phyloP scores from a whole-genome alignment of 2,329 filamentous ascomycete genomes.

The Dothistroma septosporum region DNA sequence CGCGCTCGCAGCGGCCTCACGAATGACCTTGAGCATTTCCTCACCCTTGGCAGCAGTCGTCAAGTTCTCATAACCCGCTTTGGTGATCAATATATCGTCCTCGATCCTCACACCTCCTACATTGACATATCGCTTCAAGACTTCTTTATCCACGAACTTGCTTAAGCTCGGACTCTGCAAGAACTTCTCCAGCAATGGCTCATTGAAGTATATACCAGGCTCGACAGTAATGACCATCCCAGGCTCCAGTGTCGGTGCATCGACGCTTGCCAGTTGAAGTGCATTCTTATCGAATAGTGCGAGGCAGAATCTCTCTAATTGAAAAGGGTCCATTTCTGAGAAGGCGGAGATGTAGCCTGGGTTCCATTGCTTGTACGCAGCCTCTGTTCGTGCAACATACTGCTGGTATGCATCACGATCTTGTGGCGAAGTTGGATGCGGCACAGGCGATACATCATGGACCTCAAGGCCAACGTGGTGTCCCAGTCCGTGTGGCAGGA shows the following conservation, averaged over 20 bases:
- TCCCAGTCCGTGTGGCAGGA: conserved; percentile 49
- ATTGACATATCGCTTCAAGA: conserved; percentile 64
- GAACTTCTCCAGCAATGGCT: conserved; percentile 62
- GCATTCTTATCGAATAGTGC: background rate
- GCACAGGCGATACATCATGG: conserved; percentile 42
- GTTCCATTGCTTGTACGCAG: background rate
- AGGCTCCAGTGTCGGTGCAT: conserved; percentile 40
- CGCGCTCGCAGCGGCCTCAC: conserved; percentile 12
- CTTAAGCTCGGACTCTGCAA: conserved; percentile 57
- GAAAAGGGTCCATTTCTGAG: conserved; percentile 58
- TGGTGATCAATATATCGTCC: conserved; percentile 76
- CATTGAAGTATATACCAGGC: conserved; percentile 79
- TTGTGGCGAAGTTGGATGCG: conserved; percentile 9
- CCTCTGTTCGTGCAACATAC: background rate
- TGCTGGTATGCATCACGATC: too few relatives aligned
- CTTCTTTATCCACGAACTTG: conserved; percentile 60
- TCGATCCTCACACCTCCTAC: conserved; percentile 91
- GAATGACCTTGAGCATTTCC: conserved; percentile 30
- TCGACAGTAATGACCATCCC: conserved; percentile 89
- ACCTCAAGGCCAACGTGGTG: conserved; percentile 51
- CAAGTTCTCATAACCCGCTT: conserved; percentile 75
- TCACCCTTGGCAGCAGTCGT: conserved; percentile 65
- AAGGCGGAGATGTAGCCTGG: conserved; percentile 47
- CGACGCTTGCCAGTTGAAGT: background rate
- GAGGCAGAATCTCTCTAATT: conserved; percentile 5